Evolutionary conservation across 1,284 basidiomycete genomes (phyloP), one percentile per base, ranked within the genome.

Genomic region (Fomes fomentarius): DNA sequence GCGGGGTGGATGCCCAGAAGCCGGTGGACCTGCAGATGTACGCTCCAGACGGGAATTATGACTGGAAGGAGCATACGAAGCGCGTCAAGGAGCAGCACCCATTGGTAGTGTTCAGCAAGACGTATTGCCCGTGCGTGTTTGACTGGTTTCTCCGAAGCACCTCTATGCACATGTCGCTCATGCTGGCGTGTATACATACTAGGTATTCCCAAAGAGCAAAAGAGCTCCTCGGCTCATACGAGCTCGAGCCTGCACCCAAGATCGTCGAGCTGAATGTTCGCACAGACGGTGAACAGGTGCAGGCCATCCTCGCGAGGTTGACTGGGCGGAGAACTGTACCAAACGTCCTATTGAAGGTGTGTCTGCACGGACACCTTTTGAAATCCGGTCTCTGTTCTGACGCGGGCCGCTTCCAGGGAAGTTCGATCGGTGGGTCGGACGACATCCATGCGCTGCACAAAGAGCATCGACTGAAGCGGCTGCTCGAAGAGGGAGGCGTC

Each of bases 51-150:
- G 70, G 70, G 1, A 66, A 69, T 47, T 68, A 64, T 9, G 72
- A 80, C 41, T 89, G 87, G 87, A 61, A 63, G 17, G 69, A 74
- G 47, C 74, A 82, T 47, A 67, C 77, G 21, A 66, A 66, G 45
- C 66, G 62, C 26, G 65, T 90, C 52, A 74, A 80, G 41, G 66
- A 76, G 21, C 70, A 81, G 37, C 77, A 80, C 56, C 91, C 91
- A 7, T 69, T 93, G 3, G 76, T 93, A 43, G 83, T 93, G 14
- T 93, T 93, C 64, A 91, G 90, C 76, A 93, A 93, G 78, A 89
- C 88, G 17, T 88, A 84, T 64, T 93, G 91, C 79, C 83, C 83
- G 88, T 84, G 58, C 47, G 62, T 61, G 3, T 17, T 7, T 24
- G 4, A 14, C 11, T 21, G 0, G n/a, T n/a, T n/a, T n/a, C n/a